phyloP scores from a whole-genome alignment of 129 eudicot species.

The Apium graveolens region DNA sequence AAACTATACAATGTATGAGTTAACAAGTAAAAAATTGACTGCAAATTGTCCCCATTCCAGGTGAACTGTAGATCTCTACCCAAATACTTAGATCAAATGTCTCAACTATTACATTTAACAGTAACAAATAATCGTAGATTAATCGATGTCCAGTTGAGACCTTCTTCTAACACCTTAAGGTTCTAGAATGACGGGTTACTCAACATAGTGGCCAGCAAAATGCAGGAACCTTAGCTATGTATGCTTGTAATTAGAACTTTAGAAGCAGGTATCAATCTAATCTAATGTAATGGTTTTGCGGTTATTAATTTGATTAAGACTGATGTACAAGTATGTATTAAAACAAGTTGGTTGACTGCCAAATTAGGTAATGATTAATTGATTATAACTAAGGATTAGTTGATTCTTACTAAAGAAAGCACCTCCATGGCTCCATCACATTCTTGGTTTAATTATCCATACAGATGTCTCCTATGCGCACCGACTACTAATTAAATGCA shows the following conservation, averaged over 20 bases:
- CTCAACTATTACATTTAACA: neutral
- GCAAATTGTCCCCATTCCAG: neutral
- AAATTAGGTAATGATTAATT: slow-evolving; percentile 4
- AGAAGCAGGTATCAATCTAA: neutral
- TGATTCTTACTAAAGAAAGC: neutral
- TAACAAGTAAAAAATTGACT: neutral
- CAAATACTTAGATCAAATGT: neutral
- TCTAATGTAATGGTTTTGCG: neutral
- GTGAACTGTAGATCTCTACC: neutral
- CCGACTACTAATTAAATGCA: neutral
- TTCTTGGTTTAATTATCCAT: neutral
- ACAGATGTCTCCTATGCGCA: neutral
- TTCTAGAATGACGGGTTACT: too few relatives aligned
- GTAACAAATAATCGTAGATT: neutral
- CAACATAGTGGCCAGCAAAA: too few relatives aligned
- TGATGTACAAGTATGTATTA: neutral
- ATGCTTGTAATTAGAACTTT: neutral
- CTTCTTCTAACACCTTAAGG: too few relatives aligned
- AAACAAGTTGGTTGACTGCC: slow-evolving; percentile 7
- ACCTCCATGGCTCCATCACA: slow-evolving; percentile 5
- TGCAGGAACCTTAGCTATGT: neutral
- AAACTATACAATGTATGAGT: neutral
- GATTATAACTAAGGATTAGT: neutral
- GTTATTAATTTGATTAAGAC: neutral
- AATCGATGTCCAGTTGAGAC: too few relatives aligned